Conservation (phyloP, 2,329 filamentous ascomycete genomes). For the Colletotrichum tabaci region DNA sequence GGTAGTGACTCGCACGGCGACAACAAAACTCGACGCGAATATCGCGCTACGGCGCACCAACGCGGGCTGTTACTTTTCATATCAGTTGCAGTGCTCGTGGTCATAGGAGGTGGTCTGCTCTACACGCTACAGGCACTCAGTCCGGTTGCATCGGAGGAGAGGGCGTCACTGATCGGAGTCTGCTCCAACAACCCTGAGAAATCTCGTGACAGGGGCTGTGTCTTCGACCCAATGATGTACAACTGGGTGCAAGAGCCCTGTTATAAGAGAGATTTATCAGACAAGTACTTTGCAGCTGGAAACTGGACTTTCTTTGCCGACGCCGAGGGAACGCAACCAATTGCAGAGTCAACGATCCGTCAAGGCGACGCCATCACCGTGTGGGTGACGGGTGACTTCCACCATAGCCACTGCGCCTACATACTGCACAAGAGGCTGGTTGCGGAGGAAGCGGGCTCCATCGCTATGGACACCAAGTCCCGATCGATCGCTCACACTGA, state of each 20-base stretch:
- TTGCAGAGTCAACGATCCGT: neutral
- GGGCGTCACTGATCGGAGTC: neutral
- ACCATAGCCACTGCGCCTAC: neutral
- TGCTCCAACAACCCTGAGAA: neutral
- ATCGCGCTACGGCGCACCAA: neutral
- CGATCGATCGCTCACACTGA: neutral
- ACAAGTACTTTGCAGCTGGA: neutral
- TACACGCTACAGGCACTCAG: neutral
- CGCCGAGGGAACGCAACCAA: slow-evolving; percentile 1
- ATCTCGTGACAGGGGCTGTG: neutral
- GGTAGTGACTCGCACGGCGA: neutral
- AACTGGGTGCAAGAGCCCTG: slow-evolving; percentile 2
- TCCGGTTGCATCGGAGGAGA: neutral
- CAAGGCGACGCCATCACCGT: slow-evolving; percentile 4
- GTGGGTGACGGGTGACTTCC: slow-evolving; percentile 1
- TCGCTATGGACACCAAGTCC: slow-evolving; percentile 1
- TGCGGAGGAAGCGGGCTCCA: neutral
- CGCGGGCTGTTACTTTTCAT: neutral
- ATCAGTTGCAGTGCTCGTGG: neutral
- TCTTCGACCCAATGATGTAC: slow-evolving; percentile 6
- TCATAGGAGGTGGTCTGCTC: neutral
- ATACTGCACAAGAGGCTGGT: slow-evolving; percentile 6
- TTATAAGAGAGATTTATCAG: neutral
- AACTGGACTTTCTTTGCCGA: slow-evolving; percentile 8
- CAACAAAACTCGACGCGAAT: neutral